A percentile compares a stretch with the other conserved stretches of the same genome.
Evolutionary conservation across 257 asterid species (phyloP).

Genomic region (Forsythia viridissima): DNA sequence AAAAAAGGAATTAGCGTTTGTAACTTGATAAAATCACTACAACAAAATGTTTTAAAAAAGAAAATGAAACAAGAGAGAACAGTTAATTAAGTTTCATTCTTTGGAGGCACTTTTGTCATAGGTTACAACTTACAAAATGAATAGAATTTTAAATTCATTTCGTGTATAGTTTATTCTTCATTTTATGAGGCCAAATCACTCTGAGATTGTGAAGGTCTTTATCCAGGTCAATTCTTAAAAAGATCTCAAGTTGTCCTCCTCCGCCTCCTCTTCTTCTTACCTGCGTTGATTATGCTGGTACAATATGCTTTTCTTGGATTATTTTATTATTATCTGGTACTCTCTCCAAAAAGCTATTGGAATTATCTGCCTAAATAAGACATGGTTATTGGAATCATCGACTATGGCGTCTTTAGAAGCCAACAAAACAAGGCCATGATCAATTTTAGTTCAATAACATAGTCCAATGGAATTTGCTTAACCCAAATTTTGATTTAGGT

Average conservation of each 20-base stretch:
- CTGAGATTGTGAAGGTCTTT: neutral
- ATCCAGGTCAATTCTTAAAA: too few relatives aligned
- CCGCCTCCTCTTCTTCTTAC: neutral
- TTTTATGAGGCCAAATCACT: neutral
- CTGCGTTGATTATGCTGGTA: neutral
- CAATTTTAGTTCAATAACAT: neutral
- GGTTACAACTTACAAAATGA: neutral
- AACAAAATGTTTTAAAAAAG: neutral
- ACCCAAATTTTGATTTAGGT: neutral
- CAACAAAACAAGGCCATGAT: neutral
- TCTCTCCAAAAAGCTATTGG: neutral
- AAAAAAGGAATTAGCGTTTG: neutral
- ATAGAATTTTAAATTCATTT: too few relatives aligned
- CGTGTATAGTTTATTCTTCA: neutral
- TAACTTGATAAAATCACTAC: neutral
- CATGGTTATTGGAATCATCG: slow-evolving; percentile 4
- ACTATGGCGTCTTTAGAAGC: slow-evolving; percentile 18
- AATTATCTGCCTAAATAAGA: neutral
- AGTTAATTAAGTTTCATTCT: neutral
- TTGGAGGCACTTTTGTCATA: neutral
- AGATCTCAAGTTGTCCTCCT: neutral
- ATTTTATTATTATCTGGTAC: neutral
- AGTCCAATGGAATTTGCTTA: neutral
- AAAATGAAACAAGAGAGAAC: neutral
- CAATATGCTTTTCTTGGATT: neutral